phyloP scores from a whole-genome alignment of 345 rosid genomes.

The Linum usitatissimum region DNA sequence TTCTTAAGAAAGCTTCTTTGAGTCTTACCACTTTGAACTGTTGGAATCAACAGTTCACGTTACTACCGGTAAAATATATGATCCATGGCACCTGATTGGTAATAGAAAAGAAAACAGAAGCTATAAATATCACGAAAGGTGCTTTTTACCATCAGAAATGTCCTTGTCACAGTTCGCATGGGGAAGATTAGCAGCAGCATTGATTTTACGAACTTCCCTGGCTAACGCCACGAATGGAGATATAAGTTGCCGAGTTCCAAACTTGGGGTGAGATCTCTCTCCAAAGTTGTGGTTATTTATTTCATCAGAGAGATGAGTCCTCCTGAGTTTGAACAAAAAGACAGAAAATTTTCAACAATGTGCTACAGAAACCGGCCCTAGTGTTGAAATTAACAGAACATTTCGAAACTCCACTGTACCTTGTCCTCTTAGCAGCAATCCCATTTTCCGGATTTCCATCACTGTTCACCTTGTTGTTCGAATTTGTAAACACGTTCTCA shows the following conservation, averaged over 20 bases:
- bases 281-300: slow-evolving; percentile 32
- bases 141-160: slow-evolving; percentile 35
- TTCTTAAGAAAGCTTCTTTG: slow-evolving; percentile 55
- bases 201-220: slow-evolving; percentile 33
- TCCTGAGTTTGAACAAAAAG: slow-evolving; percentile 32
- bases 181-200: slow-evolving; percentile 21
- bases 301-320: slow-evolving; percentile 45
- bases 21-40: slow-evolving; percentile 37
- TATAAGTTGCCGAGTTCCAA: slow-evolving; percentile 13
- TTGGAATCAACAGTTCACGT: slow-evolving; percentile 8
- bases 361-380: not conserved
- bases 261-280: slow-evolving; percentile 43
- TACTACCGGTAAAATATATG: not conserved
- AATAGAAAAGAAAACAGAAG: not conserved
- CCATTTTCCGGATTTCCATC: slow-evolving; percentile 33
- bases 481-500: slow-evolving; percentile 34
- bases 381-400: not conserved
- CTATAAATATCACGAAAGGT: slow-evolving; percentile 3
- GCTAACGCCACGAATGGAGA: slow-evolving; percentile 52
- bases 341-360: slow-evolving; percentile 2
- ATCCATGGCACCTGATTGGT: not conserved
- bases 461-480: slow-evolving; percentile 40
- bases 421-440: slow-evolving; percentile 42
- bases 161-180: slow-evolving; percentile 27
- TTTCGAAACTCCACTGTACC: slow-evolving; percentile 25